Evolutionary conservation across 2,329 filamentous ascomycete genomes (phyloP).

Genomic region (Talaromyces sp.): DNA sequence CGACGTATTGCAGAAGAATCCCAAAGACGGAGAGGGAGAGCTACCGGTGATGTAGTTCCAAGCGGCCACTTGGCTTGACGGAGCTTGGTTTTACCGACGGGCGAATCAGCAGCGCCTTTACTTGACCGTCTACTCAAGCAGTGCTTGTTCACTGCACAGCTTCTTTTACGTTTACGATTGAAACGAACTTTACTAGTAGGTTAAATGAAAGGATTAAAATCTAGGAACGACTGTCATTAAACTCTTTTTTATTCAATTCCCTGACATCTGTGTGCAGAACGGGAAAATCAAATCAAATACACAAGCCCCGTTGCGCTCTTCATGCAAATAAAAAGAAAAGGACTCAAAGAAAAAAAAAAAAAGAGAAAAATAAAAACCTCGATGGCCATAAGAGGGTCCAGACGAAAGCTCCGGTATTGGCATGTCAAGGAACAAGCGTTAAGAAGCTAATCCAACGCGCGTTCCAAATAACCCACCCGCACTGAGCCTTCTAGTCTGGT

Average conservation of each 20-base stretch:
- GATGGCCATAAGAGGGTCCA: conserved; percentile 8
- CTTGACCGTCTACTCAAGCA: not conserved
- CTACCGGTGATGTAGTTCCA: conserved; percentile 24
- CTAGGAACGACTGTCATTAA: not conserved
- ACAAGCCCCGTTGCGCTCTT: conserved; percentile 29
- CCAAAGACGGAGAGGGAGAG: conserved; percentile 5
- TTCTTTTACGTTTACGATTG: not conserved
- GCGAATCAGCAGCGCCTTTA: conserved; percentile 16
- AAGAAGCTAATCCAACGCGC: not conserved
- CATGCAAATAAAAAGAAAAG: conserved; percentile 30
- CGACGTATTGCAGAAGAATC: conserved; percentile 23
- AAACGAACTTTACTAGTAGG: too few relatives aligned
- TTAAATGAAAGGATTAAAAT: not conserved
- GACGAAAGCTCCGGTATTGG: not conserved
- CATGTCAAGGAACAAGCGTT: not conserved
- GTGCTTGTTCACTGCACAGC: not conserved
- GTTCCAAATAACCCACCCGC: too few relatives aligned
- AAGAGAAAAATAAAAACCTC: conserved; percentile 10
- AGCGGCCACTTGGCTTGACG: conserved; percentile 44
- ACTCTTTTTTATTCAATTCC: conserved; percentile 25
- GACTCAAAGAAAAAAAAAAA: conserved; percentile 6
- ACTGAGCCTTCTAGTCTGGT: not conserved
- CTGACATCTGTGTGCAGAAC: conserved; percentile 36
- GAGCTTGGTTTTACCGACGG: conserved; percentile 40
- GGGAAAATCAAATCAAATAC: conserved; percentile 29